A percentile compares a stretch with the other conserved stretches of the same genome.
These are phyloP conservation scores for Sporothrix pseudoabietina DNA, from an alignment of 2,329 filamentous ascomycete species.

Conservation along the genomic window DNA sequence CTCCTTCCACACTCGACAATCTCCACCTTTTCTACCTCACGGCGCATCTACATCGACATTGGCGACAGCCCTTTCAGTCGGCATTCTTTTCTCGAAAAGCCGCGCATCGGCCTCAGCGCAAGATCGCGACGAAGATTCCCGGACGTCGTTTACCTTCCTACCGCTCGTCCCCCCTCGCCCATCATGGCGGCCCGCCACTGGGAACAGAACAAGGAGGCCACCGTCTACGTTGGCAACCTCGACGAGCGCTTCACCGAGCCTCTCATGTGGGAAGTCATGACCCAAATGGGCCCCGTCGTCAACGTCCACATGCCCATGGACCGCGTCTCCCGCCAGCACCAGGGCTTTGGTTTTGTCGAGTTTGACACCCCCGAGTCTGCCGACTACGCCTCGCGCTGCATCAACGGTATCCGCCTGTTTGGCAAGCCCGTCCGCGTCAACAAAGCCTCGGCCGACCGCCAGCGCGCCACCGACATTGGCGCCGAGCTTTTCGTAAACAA, in stretches of 20 bases:
- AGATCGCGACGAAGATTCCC: neutral
- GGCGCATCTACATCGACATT: neutral
- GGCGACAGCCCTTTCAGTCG: neutral
- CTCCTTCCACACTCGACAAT: neutral
- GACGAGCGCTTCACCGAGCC: conserved; percentile 92
- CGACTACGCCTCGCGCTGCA: conserved; percentile 93
- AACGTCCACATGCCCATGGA: conserved; percentile 99
- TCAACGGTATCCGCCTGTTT: conserved; percentile 92
- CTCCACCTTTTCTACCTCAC: neutral
- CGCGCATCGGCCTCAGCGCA: neutral
- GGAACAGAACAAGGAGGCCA: conserved; percentile 98
- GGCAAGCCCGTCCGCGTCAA: conserved; percentile 96
- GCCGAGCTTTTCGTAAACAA: conserved; percentile 97
- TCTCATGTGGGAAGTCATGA: conserved; percentile 96
- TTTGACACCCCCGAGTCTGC: conserved; percentile 95
- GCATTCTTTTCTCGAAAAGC: neutral
- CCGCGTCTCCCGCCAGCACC: conserved; percentile 92
- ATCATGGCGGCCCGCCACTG: conserved; percentile 48
- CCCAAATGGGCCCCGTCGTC: conserved; percentile 94
- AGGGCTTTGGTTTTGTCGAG: conserved; percentile 98
- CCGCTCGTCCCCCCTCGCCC: conserved; percentile 33
- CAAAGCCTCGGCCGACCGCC: conserved; percentile 89
- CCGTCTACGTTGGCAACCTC: conserved; percentile 96
- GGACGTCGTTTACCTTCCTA: neutral
- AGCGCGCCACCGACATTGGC: conserved; percentile 88